Conservation (phyloP, 805 yeast species). For the Pichia paraexigua region DNA sequence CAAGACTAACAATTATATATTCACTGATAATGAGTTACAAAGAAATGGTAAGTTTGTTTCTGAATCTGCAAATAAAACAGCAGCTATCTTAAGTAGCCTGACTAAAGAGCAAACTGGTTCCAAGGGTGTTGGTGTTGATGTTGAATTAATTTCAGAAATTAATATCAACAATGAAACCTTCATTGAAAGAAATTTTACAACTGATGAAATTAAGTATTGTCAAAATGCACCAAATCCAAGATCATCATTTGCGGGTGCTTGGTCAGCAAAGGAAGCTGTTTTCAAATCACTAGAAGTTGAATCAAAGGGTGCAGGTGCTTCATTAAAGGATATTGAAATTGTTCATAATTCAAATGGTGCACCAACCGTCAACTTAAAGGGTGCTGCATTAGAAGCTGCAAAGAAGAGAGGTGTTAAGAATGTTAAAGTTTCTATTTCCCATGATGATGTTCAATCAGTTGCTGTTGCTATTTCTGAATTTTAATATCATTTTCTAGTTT, state of each 20-base stretch:
- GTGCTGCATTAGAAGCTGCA: conserved; percentile 74
- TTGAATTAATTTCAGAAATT: conserved; percentile 75
- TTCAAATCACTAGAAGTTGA: conserved; percentile 89
- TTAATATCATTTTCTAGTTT: conserved; percentile 15
- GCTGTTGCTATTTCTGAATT: conserved; percentile 84
- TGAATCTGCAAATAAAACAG: conserved; percentile 47
- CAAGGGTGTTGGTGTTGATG: conserved; percentile 92
- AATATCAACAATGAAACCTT: conserved; percentile 87
- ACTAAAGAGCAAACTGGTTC: conserved; percentile 37
- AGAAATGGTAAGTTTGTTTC: conserved; percentile 35
- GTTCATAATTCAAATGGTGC: conserved; percentile 64
- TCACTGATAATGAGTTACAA: conserved; percentile 46
- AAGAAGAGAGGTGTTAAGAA: conserved; percentile 54
- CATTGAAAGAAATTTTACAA: conserved; percentile 86
- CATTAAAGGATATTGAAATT: conserved; percentile 87
- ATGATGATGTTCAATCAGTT: conserved; percentile 94
- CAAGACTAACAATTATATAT: conserved; percentile 36
- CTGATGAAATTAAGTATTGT: conserved; percentile 73
- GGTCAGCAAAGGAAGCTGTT: conserved; percentile 99
- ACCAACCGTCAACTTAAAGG: conserved; percentile 71
- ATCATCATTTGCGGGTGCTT: conserved; percentile 92
- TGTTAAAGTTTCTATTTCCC: conserved; percentile 87
- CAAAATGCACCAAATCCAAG: conserved; percentile 62
- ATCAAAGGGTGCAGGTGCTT: conserved; percentile 92
- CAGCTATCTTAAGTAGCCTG: conserved; percentile 50